These are phyloP conservation scores for Zygnema cylindricum DNA, from an alignment of 139 green algal species.

Conservation along the genomic window DNA sequence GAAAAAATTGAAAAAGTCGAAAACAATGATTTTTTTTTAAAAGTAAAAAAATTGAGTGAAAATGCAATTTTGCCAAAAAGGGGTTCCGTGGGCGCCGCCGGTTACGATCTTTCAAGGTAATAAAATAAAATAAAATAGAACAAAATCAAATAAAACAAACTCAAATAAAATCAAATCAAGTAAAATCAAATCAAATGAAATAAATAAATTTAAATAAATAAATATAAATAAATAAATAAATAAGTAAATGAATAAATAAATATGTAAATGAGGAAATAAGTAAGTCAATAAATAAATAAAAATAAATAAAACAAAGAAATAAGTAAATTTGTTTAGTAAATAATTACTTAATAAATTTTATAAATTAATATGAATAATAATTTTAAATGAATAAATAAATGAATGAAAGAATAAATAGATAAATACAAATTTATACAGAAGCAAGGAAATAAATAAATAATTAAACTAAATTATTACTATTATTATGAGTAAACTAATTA, in stretches of 20 bases:
- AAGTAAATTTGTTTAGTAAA: neutral
- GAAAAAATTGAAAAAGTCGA: no score
- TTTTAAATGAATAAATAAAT: no score
- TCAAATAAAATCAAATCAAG: no score
- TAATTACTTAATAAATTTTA: conserved; percentile 16
- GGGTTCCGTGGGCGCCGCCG: conserved; percentile 83
- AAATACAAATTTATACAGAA: no score
- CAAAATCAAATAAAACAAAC: no score
- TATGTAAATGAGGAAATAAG: neutral
- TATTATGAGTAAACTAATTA: conserved; percentile 32
- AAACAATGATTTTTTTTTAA: no score
- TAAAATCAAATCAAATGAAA: no score
- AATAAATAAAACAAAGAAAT: neutral
- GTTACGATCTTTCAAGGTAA: conserved; percentile 92
- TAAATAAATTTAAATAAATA: no score
- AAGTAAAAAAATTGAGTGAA: conserved; percentile 86
- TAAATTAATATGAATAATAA: no score
- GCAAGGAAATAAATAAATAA: no score
- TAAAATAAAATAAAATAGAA: conserved; percentile 11
- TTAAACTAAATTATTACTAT: neutral
- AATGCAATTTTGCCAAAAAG: conserved; percentile 82
- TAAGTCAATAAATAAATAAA: neutral
- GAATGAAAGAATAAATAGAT: no score
- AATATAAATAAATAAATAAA: no score
- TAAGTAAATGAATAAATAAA: conserved; percentile 15